Percentiles rank a stretch among this genome's conserved stretches.
These are phyloP conservation scores for Planoprotostelium fungivorum DNA, from an alignment of 78 protist genomes.

Conservation along the genomic window DNA sequence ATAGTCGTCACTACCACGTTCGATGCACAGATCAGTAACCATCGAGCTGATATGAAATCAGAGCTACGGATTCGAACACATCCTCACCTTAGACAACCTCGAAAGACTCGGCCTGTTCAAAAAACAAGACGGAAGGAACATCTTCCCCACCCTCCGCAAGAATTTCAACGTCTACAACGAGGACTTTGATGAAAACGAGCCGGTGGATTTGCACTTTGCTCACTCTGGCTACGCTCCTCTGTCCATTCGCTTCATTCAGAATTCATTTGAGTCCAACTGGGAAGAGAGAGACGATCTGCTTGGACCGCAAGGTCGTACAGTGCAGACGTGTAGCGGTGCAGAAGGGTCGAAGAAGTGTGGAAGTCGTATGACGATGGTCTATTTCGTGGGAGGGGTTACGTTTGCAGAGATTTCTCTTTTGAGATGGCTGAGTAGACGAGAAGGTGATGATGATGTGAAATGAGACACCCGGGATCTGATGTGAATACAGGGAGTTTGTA, in stretches of 20 bases:
- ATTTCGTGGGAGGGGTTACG: constrained; percentile 85
- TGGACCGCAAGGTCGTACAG: background rate
- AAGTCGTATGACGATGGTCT: constrained; percentile 65
- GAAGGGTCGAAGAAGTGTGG: too few species aligned
- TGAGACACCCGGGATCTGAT: background rate
- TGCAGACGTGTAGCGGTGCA: background rate
- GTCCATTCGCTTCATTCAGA: constrained; percentile 65
- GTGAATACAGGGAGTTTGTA: too few species aligned
- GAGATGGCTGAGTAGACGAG: constrained; percentile 55
- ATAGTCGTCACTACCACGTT: too few species aligned
- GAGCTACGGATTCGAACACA: constrained; percentile 69
- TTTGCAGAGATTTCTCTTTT: constrained; percentile 76
- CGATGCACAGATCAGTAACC: too few species aligned
- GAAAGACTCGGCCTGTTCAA: constrained; percentile 56
- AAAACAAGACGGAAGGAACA: constrained; percentile 8
- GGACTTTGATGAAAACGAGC: constrained; percentile 45
- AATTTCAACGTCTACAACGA: constrained; percentile 45
- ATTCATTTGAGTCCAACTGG: constrained; percentile 5
- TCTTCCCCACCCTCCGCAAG: constrained; percentile 14
- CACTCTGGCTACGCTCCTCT: constrained; percentile 85
- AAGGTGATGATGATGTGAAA: constrained; percentile 2
- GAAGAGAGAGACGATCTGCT: too few species aligned
- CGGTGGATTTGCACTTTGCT: constrained; percentile 53
- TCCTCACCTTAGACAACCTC: constrained; percentile 60
- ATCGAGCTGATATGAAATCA: too few species aligned